Evolutionary conservation across 495 filamentous ascomycete species (phyloP).

Genomic region (Glarea lozoyensis): DNA sequence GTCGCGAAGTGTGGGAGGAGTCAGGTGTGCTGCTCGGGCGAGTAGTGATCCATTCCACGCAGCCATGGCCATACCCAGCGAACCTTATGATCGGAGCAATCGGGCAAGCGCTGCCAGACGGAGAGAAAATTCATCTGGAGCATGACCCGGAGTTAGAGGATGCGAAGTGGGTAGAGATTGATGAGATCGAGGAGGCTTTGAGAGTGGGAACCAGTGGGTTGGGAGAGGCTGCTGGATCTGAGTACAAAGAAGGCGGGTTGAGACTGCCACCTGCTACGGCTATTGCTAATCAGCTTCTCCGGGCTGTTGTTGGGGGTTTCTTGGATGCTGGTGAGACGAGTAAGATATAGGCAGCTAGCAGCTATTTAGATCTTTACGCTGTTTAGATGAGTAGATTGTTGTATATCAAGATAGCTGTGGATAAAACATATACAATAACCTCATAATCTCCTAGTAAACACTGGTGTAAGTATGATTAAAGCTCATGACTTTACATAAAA

Average conservation of each 20-base stretch:
- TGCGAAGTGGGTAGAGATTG: slow-evolving; percentile 75
- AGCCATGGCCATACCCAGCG: slow-evolving; percentile 78
- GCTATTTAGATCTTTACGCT: no score
- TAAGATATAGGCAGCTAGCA: slow-evolving; percentile 19
- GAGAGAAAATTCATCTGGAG: slow-evolving; percentile 72
- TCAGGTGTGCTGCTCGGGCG: slow-evolving; percentile 75
- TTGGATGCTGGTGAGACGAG: slow-evolving; percentile 7
- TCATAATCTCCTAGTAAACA: no score
- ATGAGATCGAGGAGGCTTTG: slow-evolving; percentile 59
- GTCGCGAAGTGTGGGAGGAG: slow-evolving; percentile 95
- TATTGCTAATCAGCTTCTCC: slow-evolving; percentile 68
- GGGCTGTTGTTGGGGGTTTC: slow-evolving; percentile 33
- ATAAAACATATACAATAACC: no score
- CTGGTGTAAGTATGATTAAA: no score
- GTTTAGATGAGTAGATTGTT: no score
- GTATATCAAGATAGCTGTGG: no score
- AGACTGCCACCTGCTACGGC: slow-evolving; percentile 67
- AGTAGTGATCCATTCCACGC: slow-evolving; percentile 85
- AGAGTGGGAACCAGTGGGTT: slow-evolving; percentile 52
- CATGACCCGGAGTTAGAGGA: slow-evolving; percentile 88
- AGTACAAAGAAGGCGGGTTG: slow-evolving; percentile 64
- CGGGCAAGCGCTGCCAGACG: slow-evolving; percentile 71
- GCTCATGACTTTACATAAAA: no score
- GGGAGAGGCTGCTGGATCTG: slow-evolving; percentile 51
- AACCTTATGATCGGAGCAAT: slow-evolving; percentile 94